A percentile compares a stretch with the other conserved stretches of the same genome.
phyloP scores from a whole-genome alignment of 2,329 filamentous ascomycete species.

The Paecilomyces fulvus region DNA sequence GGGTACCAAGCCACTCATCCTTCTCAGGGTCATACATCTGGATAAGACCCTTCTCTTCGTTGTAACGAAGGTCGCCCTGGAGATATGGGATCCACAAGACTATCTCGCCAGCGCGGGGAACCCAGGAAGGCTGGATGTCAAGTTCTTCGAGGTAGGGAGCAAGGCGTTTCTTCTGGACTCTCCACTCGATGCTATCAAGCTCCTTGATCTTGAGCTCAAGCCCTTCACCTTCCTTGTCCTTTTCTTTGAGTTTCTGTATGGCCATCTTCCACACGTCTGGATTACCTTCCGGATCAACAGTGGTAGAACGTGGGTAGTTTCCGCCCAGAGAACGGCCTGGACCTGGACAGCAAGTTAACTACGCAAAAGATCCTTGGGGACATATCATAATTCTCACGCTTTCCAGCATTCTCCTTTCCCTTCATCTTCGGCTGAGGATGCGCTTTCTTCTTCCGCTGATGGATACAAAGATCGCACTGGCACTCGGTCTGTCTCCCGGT shows the following conservation, averaged over 20 bases:
- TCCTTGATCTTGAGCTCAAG: constrained; percentile 37
- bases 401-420: background rate
- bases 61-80: constrained; percentile 29
- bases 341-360: constrained; percentile 2
- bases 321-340: constrained; percentile 3
- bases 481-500: constrained; percentile 39
- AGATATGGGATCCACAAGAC: constrained; percentile 43
- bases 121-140: constrained; percentile 39
- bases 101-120: constrained; percentile 49
- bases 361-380: background rate
- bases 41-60: constrained; percentile 18
- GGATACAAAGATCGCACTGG: constrained; percentile 41
- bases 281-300: constrained; percentile 44
- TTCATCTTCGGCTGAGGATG: constrained; percentile 1
- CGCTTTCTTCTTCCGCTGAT: constrained; percentile 5
- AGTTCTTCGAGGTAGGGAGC: constrained; percentile 34
- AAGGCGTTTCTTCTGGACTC: constrained; percentile 39
- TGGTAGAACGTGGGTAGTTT: constrained; percentile 2
- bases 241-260: constrained; percentile 40
- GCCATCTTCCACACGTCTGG: constrained; percentile 46
- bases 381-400: background rate
- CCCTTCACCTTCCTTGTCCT: constrained; percentile 32
- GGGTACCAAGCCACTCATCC: constrained; percentile 26
- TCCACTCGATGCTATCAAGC: constrained; percentile 48
- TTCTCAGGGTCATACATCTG: constrained; percentile 26